Conservation (phyloP, 768 basidiomycete genomes). For the Calocybe cyanea region DNA sequence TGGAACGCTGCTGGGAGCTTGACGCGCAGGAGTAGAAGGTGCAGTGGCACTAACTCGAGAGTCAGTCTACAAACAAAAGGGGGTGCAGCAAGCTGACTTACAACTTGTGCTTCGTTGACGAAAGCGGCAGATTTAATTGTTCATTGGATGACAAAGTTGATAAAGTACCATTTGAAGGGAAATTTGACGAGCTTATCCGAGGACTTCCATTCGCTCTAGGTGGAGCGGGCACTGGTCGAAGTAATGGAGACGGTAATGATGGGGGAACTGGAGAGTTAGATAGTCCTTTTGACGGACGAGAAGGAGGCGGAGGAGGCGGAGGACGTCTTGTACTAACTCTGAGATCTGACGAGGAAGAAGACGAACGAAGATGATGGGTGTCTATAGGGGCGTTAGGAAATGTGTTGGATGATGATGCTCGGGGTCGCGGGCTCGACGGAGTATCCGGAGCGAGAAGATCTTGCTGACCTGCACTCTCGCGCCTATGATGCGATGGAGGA, state of each 20-base stretch:
- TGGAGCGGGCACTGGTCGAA: constrained; percentile 47
- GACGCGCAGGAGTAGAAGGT: constrained; percentile 10
- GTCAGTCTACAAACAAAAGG: neutral
- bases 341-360: constrained; percentile 54
- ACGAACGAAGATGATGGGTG: constrained; percentile 35
- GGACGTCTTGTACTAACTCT: constrained; percentile 41
- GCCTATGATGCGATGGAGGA: constrained; percentile 4
- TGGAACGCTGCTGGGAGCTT: constrained; percentile 9
- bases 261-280: constrained; percentile 37
- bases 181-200: constrained; percentile 11
- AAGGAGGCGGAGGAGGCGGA: constrained; percentile 61
- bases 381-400: constrained; percentile 24
- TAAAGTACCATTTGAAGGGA: constrained; percentile 3
- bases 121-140: constrained; percentile 26
- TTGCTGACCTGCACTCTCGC: constrained; percentile 7
- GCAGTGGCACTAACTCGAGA: constrained; percentile 12
- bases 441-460: constrained; percentile 17
- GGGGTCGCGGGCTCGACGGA: constrained; percentile 37
- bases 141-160: constrained; percentile 12
- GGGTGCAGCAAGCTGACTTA: constrained; percentile 32
- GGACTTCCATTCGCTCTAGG: constrained; percentile 14
- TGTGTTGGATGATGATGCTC: constrained; percentile 31
- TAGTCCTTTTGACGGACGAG: constrained; percentile 24
- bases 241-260: constrained; percentile 43
- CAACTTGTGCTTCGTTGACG: constrained; percentile 45